Evolutionary conservation across 305 asterid species (phyloP).

Genomic region (Coffea humblotiana): DNA sequence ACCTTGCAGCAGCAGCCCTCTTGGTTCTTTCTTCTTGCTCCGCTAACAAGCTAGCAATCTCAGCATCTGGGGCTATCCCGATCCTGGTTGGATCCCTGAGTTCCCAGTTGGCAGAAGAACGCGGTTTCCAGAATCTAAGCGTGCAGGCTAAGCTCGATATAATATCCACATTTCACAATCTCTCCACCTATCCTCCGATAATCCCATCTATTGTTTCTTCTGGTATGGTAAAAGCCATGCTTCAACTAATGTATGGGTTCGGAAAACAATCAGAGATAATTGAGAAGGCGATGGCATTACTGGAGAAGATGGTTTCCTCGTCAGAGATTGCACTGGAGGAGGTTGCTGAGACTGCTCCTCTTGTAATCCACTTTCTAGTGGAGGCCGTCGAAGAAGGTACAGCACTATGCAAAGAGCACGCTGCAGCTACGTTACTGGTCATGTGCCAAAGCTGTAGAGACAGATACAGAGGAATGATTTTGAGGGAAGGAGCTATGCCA

Average conservation of each 20-base stretch:
- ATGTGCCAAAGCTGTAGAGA: slow-evolving; percentile 60
- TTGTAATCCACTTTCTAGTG: slow-evolving; percentile 50
- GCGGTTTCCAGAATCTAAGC: slow-evolving; percentile 22
- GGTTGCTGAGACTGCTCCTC: slow-evolving; percentile 41
- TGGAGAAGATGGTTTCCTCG: slow-evolving; percentile 53
- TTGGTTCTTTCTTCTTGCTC: slow-evolving; percentile 65
- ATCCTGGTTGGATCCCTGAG: slow-evolving; percentile 42
- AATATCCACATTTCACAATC: slow-evolving; percentile 60
- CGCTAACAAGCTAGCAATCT: slow-evolving; percentile 58
- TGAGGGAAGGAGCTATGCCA: slow-evolving; percentile 76
- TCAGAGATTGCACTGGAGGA: slow-evolving; percentile 54
- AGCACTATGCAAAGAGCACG: slow-evolving; percentile 56
- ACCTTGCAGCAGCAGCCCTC: slow-evolving; percentile 56
- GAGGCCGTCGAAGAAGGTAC: slow-evolving; percentile 84
- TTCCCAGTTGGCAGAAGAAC: slow-evolving; percentile 26
- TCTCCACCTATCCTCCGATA: slow-evolving; percentile 49
- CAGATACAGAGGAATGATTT: slow-evolving; percentile 56
- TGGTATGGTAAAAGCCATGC: slow-evolving; percentile 43
- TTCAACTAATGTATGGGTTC: slow-evolving; percentile 30
- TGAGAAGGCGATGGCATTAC: slow-evolving; percentile 57
- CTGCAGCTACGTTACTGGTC: slow-evolving; percentile 49
- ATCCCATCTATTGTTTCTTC: slow-evolving; percentile 41
- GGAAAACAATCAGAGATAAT: slow-evolving; percentile 55
- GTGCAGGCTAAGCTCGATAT: slow-evolving; percentile 54
- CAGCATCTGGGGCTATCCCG: slow-evolving; percentile 63